These are phyloP conservation scores for Calonectria crousiana DNA, from an alignment of 2,329 filamentous ascomycete species.

Conservation along the genomic window DNA sequence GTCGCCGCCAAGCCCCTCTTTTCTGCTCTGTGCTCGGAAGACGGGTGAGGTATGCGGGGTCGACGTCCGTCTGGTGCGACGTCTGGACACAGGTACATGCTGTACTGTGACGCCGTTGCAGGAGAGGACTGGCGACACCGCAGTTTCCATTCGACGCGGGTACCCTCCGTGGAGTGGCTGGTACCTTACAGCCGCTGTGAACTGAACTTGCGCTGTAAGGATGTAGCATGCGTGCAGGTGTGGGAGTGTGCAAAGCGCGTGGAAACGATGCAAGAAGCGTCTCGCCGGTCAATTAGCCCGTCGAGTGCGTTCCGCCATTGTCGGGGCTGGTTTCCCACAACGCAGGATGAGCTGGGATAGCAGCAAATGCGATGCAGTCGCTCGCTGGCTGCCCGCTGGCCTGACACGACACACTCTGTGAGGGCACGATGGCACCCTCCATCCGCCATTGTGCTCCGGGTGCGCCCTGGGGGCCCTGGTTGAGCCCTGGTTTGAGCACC, in stretches of 20 bases:
- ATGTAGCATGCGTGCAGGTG: conserved; percentile 9
- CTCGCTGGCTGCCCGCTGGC: conserved; percentile 28
- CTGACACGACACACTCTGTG: conserved; percentile 26
- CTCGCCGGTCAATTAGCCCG: not conserved
- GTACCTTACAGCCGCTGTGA: conserved; percentile 41
- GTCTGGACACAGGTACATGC: conserved; percentile 29
- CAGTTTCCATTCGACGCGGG: conserved; percentile 34
- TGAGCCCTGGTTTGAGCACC: not conserved
- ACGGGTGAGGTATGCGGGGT: conserved; percentile 38
- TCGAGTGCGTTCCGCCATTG: not conserved
- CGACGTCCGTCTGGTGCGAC: conserved; percentile 37
- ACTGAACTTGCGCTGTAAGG: conserved; percentile 5
- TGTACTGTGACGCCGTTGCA: conserved; percentile 34
- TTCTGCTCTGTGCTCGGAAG: conserved; percentile 29
- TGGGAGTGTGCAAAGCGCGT: conserved; percentile 4
- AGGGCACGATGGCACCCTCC: conserved; percentile 26
- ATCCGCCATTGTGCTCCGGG: conserved; percentile 13
- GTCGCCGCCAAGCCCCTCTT: conserved; percentile 35
- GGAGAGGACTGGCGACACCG: conserved; percentile 29
- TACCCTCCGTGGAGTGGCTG: conserved; percentile 31
- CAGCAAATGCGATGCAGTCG: conserved; percentile 32
- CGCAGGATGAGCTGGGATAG: conserved; percentile 23
- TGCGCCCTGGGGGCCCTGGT: not conserved
- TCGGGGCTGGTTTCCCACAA: conserved; percentile 5
- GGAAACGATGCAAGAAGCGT: conserved; percentile 16